These are phyloP conservation scores for Rhodotorula toruloides DNA, from an alignment of 768 basidiomycete species.

Conservation along the genomic window DNA sequence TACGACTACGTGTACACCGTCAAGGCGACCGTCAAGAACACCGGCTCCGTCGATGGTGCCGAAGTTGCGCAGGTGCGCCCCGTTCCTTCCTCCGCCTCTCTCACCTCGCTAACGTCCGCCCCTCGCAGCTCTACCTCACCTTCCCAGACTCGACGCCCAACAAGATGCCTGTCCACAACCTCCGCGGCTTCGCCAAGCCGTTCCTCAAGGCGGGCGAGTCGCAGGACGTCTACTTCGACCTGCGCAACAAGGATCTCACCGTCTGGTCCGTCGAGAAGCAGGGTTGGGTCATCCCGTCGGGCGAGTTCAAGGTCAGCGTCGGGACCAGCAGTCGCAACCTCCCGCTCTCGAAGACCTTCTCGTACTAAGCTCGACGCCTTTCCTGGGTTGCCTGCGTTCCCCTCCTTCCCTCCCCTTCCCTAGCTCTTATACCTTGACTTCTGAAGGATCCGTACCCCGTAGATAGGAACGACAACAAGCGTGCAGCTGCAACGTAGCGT, in stretches of 20 bases:
- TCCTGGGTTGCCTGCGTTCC: no score
- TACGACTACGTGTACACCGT: constrained; percentile 28
- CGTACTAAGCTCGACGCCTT: no score
- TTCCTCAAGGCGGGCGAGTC: constrained; percentile 34
- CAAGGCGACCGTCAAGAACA: constrained; percentile 30
- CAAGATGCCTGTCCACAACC: constrained; percentile 28
- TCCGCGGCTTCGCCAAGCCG: constrained; percentile 43
- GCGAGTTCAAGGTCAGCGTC: constrained; percentile 35
- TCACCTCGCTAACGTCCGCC: background rate
- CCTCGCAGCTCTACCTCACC: constrained; percentile 35
- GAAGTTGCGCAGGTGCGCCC: constrained; percentile 31
- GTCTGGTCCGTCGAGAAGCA: constrained; percentile 15
- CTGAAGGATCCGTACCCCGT: no score
- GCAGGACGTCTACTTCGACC: constrained; percentile 44
- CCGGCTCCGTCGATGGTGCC: constrained; percentile 16
- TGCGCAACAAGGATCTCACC: constrained; percentile 40
- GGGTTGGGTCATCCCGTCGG: constrained; percentile 35
- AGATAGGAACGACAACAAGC: no score
- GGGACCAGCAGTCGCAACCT: constrained; percentile 33
- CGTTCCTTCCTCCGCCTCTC: background rate
- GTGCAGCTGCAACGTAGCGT: no score
- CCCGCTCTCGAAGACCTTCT: no score
- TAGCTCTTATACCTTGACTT: no score
- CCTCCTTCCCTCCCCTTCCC: no score
- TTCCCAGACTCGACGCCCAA: constrained; percentile 21